Percentiles rank a stretch among this genome's conserved stretches.
Conservation (phyloP, 768 basidiomycete genomes). For the Hebeloma cylindrosporum region DNA sequence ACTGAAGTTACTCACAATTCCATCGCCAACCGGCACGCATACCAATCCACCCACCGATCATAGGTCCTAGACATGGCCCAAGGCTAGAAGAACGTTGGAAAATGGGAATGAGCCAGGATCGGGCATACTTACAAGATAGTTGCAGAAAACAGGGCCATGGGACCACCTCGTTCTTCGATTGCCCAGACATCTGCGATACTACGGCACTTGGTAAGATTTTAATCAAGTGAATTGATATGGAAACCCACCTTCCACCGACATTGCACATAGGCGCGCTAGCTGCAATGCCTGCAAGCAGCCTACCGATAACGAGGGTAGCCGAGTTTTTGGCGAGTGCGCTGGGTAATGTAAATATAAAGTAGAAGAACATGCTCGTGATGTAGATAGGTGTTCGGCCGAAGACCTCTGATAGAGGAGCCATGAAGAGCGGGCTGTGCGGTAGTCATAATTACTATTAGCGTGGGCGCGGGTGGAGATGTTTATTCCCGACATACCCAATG, state of each 20-base stretch:
- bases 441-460: too few species aligned
- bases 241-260: constrained; percentile 39
- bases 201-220: background rate
- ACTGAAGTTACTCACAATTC: constrained; percentile 34
- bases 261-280: constrained; percentile 47
- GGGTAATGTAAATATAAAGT: constrained; percentile 48
- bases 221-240: background rate
- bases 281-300: constrained; percentile 45
- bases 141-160: constrained; percentile 49
- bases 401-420: constrained; percentile 40
- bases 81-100: constrained; percentile 24
- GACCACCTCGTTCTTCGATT: constrained; percentile 42
- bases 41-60: constrained; percentile 50
- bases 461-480: too few species aligned
- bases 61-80: constrained; percentile 49
- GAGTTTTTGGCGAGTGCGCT: constrained; percentile 44
- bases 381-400: constrained; percentile 39
- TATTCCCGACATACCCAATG: constrained; percentile 38
- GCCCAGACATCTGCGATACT: constrained; percentile 43
- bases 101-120: background rate
- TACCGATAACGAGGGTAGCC: constrained; percentile 41
- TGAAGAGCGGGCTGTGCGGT: constrained; percentile 42
- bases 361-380: constrained; percentile 38
- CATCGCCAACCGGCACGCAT: constrained; percentile 46
- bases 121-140: constrained; percentile 42